Percentiles rank a stretch among this genome's conserved stretches.
Evolutionary conservation across 139 green algal genomes (phyloP).

Genomic region (Picochlorum costavermella): DNA sequence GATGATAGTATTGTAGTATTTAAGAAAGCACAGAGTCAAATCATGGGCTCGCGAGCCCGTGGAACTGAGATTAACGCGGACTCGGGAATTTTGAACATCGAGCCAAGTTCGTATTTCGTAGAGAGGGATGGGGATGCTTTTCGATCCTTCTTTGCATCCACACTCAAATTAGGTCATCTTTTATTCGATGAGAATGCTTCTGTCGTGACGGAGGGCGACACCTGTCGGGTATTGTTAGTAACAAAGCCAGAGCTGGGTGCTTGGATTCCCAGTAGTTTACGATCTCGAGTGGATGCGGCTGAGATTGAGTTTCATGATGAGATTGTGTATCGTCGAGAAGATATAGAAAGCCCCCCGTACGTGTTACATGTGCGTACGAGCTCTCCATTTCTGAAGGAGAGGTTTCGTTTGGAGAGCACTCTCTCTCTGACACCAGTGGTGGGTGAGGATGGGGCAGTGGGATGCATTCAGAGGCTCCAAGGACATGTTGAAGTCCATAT

Average conservation of each 20-base stretch:
- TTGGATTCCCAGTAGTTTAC: slow-evolving; percentile 21
- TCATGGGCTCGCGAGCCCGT: no score
- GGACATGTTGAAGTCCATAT: slow-evolving; percentile 23
- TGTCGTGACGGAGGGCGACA: background rate
- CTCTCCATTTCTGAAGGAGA: slow-evolving; percentile 21
- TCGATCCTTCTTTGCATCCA: slow-evolving; percentile 17
- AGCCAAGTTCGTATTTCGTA: slow-evolving; percentile 18
- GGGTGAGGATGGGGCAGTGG: background rate
- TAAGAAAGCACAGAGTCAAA: no score
- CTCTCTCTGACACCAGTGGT: background rate
- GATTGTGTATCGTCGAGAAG: slow-evolving; percentile 18
- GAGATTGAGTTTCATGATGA: slow-evolving; percentile 19
- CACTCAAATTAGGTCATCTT: background rate
- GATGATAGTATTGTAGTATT: no score
- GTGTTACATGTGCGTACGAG: slow-evolving; percentile 23
- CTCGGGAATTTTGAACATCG: no score
- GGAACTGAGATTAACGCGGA: no score
- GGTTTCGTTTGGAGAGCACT: slow-evolving; percentile 14
- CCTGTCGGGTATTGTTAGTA: slow-evolving; percentile 23
- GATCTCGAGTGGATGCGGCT: background rate
- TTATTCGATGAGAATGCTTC: background rate
- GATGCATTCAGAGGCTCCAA: slow-evolving; percentile 14
- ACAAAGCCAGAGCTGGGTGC: slow-evolving; percentile 30
- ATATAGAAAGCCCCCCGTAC: slow-evolving; percentile 20
- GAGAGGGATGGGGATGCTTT: slow-evolving; percentile 32